phyloP scores from a whole-genome alignment of 179 eudicot species.

The Spinacia oleracea region DNA sequence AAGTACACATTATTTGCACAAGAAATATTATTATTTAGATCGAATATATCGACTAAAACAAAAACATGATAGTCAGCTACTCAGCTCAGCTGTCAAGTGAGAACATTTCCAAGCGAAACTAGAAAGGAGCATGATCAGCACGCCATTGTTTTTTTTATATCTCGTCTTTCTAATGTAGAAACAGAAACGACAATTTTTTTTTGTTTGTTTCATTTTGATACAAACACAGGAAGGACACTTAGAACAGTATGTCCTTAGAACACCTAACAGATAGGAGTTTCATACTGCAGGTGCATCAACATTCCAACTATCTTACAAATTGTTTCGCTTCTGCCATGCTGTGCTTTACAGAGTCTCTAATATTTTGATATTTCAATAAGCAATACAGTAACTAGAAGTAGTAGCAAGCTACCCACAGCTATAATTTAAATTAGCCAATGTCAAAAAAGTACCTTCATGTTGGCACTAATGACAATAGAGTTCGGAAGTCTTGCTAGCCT shows the following conservation, averaged over 20 bases:
- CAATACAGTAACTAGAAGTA: not conserved
- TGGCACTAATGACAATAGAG: conserved; percentile 96
- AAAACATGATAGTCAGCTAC: not conserved
- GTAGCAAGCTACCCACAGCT: not conserved
- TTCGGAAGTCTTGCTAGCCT: conserved; percentile 87
- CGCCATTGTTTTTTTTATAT: not conserved
- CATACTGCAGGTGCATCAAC: not conserved
- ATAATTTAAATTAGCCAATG: not conserved
- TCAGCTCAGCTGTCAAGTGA: not conserved
- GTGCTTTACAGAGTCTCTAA: not conserved
- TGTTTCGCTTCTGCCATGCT: not conserved
- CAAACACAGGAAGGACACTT: not conserved
- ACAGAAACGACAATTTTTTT: not conserved
- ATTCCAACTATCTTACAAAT: not conserved
- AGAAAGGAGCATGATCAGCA: not conserved
- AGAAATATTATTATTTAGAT: not conserved
- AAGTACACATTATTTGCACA: not conserved
- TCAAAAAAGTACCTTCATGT: conserved; percentile 58
- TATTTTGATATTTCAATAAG: not conserved
- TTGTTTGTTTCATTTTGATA: not conserved
- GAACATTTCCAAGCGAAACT: not conserved
- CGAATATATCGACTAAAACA: not conserved
- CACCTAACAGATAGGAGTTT: not conserved
- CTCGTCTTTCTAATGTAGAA: not conserved
- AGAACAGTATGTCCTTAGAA: not conserved